Conservation (phyloP, 2,329 filamentous ascomycete species). For the Xylaria sp. region DNA sequence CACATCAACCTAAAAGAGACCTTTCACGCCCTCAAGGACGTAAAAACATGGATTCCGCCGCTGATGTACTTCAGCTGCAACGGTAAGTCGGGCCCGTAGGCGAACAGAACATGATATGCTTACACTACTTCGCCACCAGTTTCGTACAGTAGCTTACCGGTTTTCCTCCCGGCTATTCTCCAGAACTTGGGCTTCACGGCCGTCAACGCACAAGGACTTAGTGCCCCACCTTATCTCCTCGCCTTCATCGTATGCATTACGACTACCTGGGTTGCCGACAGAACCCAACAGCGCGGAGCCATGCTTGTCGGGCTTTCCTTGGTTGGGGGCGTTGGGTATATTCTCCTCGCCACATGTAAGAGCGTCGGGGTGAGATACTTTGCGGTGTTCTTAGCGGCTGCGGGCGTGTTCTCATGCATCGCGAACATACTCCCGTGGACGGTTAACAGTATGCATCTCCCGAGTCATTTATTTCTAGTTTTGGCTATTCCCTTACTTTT, state of each 20-base stretch:
- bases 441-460: constrained; percentile 58
- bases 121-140: constrained; percentile 58
- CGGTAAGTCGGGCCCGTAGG: constrained; percentile 46
- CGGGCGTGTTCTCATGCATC: constrained; percentile 73
- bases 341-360: constrained; percentile 68
- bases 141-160: constrained; percentile 71
- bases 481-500: too few species aligned
- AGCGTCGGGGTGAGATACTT: constrained; percentile 52
- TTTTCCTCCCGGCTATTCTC: constrained; percentile 72
- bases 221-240: constrained; percentile 71
- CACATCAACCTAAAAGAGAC: constrained; percentile 59
- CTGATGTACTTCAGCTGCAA: constrained; percentile 56
- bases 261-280: constrained; percentile 73
- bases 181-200: constrained; percentile 73
- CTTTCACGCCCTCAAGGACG: constrained; percentile 56
- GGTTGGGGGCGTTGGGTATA: constrained; percentile 70
- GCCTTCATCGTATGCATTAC: constrained; percentile 70
- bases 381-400: constrained; percentile 61
- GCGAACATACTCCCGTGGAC: constrained; percentile 75
- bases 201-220: constrained; percentile 75
- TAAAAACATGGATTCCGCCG: constrained; percentile 61
- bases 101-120: constrained; percentile 64
- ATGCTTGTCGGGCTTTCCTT: constrained; percentile 66
- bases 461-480: not conserved
- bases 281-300: constrained; percentile 69